These are phyloP conservation scores for Irpex lacteus DNA, from an alignment of 1,284 basidiomycete genomes.

Conservation along the genomic window DNA sequence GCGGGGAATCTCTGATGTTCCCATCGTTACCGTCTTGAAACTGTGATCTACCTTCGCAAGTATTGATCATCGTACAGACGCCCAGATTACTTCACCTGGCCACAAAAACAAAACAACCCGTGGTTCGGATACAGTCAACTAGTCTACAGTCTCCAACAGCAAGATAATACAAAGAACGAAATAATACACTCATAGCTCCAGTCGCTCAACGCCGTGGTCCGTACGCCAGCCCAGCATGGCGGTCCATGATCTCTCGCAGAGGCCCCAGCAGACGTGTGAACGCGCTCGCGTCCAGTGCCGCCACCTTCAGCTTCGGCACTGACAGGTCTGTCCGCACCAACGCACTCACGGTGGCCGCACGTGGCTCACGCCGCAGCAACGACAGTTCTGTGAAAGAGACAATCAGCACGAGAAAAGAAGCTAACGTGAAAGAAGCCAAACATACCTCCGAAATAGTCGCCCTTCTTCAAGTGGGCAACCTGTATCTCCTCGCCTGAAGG, in stretches of 20 bases:
- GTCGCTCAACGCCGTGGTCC: slow-evolving; percentile 23
- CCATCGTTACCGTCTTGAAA: slow-evolving; percentile 8
- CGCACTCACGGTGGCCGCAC: slow-evolving; percentile 93
- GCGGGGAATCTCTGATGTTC: slow-evolving; percentile 1
- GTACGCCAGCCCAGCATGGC: slow-evolving; percentile 65
- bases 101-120: neutral
- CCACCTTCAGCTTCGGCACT: slow-evolving; percentile 80
- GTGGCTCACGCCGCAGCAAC: slow-evolving; percentile 80
- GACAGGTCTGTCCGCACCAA: slow-evolving; percentile 47
- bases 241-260: slow-evolving; percentile 84
- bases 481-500: slow-evolving; percentile 60
- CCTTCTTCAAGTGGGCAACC: slow-evolving; percentile 80
- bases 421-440: slow-evolving; percentile 16
- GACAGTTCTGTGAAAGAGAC: slow-evolving; percentile 61
- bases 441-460: slow-evolving; percentile 98
- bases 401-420: slow-evolving; percentile 5
- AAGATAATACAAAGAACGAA: slow-evolving; percentile 3
- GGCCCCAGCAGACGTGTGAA: slow-evolving; percentile 95
- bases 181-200: slow-evolving; percentile 7
- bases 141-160: slow-evolving; percentile 6
- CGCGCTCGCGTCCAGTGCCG: slow-evolving; percentile 89
- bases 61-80: no score
- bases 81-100: neutral
- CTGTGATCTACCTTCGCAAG: neutral
- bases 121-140: neutral